Percentiles rank a stretch among this genome's conserved stretches.
These are phyloP conservation scores for Gymnopus androsaceus DNA, from an alignment of 1,284 basidiomycete species.

Conservation along the genomic window DNA sequence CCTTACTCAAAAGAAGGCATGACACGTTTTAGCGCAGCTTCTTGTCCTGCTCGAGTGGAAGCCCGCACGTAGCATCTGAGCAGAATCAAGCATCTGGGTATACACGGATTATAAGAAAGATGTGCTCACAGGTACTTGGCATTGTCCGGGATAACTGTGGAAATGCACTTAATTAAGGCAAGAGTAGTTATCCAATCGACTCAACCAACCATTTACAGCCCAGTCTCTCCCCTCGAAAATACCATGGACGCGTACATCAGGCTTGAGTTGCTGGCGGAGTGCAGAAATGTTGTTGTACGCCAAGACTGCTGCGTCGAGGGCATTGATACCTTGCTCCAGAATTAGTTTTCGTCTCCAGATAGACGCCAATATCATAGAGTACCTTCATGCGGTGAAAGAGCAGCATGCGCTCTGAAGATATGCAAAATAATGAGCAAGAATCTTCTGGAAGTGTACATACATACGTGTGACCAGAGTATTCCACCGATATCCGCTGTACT, in stretches of 20 bases:
- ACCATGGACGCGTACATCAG: conserved; percentile 66
- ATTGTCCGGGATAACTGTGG: conserved; percentile 76
- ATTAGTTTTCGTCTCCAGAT: too few species aligned
- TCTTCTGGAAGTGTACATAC: too few species aligned
- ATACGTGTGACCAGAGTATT: conserved; percentile 63
- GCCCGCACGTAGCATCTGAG: conserved; percentile 77
- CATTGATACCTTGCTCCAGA: conserved; percentile 77
- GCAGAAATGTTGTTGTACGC: conserved; percentile 71
- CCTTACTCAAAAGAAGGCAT: conserved; percentile 72
- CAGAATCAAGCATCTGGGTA: too few species aligned
- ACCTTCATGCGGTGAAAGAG: too few species aligned
- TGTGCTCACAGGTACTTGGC: conserved; percentile 69
- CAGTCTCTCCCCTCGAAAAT: conserved; percentile 65
- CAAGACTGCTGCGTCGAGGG: conserved; percentile 74
- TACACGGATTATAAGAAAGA: too few species aligned
- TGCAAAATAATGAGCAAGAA: too few species aligned
- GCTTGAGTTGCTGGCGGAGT: conserved; percentile 73
- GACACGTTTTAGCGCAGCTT: conserved; percentile 59
- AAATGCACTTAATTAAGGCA: background rate
- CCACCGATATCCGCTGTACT: conserved; percentile 48
- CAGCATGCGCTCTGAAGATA: conserved; percentile 58
- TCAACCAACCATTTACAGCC: conserved; percentile 59
- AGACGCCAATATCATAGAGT: too few species aligned
- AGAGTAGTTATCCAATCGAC: background rate
- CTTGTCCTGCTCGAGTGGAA: conserved; percentile 61